phyloP scores from a whole-genome alignment of 129 eudicot species.

The Logfia minima region DNA sequence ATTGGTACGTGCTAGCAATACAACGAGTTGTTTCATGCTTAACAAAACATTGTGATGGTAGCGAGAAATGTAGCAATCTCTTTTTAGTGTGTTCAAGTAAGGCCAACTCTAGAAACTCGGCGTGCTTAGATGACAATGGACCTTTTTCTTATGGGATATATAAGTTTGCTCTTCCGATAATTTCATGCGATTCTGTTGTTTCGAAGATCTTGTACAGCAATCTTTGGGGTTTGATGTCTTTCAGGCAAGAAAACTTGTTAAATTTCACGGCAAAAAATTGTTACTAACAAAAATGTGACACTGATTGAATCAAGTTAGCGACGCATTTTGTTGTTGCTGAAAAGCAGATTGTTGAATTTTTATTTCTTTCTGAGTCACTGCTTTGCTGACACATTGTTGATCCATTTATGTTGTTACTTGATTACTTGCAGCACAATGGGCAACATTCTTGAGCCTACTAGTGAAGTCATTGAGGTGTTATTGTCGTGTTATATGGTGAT shows the following conservation, averaged over 20 bases:
- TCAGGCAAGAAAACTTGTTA: slow-evolving; percentile 43
- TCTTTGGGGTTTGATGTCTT: slow-evolving; percentile 51
- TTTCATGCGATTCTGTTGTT: slow-evolving; percentile 33
- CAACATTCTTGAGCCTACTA: slow-evolving; percentile 50
- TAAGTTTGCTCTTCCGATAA: slow-evolving; percentile 42
- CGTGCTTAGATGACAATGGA: slow-evolving; percentile 45
- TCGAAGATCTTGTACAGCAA: slow-evolving; percentile 45
- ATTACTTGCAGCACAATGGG: slow-evolving; percentile 50
- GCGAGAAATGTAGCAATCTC: slow-evolving; percentile 24
- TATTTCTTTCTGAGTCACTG: neutral
- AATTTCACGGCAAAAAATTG: neutral
- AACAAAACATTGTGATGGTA: slow-evolving; percentile 35
- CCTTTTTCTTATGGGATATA: slow-evolving; percentile 53
- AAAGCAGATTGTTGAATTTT: neutral
- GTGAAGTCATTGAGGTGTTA: slow-evolving; percentile 27
- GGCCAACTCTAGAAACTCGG: slow-evolving; percentile 27
- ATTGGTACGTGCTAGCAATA: slow-evolving; percentile 49
- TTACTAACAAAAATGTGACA: neutral
- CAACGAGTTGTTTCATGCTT: slow-evolving; percentile 47
- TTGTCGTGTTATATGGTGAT: slow-evolving; percentile 41
- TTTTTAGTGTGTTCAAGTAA: slow-evolving; percentile 41
- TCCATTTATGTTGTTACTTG: neutral
- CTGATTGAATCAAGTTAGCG: neutral
- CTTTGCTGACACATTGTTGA: neutral
- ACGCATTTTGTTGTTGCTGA: neutral